Conservation (phyloP, 83 land plant genomes). For the Diphasiastrum complanatum region DNA sequence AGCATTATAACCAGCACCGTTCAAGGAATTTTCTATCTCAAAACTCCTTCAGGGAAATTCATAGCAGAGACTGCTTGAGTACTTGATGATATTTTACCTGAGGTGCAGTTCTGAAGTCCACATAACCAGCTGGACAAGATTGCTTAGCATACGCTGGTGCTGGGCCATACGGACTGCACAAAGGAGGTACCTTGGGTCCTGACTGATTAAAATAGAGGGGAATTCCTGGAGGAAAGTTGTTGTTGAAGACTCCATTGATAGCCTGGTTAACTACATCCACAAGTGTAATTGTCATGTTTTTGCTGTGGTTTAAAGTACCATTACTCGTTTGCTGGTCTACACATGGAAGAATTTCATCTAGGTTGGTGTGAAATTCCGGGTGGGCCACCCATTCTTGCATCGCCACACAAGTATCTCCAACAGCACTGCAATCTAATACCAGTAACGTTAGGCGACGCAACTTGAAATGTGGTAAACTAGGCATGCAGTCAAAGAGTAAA, state of each 20-base stretch:
- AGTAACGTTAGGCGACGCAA: too few relatives aligned
- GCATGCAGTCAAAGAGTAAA: too few relatives aligned
- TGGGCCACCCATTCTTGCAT: constrained; percentile 73
- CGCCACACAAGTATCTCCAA: constrained; percentile 69
- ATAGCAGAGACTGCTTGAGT: too few relatives aligned
- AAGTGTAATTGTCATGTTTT: constrained; percentile 35
- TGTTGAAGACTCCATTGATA: constrained; percentile 4
- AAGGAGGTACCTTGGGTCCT: constrained; percentile 32
- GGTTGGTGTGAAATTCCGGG: constrained; percentile 53
- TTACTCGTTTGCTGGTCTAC: constrained; percentile 58
- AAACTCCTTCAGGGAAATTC: background rate
- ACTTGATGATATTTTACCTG: constrained; percentile 12
- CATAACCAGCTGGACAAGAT: constrained; percentile 27
- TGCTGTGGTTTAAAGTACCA: constrained; percentile 47
- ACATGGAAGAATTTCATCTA: constrained; percentile 68
- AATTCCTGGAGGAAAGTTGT: background rate
- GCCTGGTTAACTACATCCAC: constrained; percentile 10
- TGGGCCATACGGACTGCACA: constrained; percentile 23
- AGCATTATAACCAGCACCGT: background rate
- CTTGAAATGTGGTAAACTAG: too few relatives aligned
- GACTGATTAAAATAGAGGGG: constrained; percentile 60
- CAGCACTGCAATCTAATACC: constrained; percentile 53
- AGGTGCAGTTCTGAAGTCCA: background rate
- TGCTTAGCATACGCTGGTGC: constrained; percentile 22
- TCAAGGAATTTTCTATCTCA: background rate